Conservation (phyloP, 805 yeast species). For the Metschnikowia vanudenii region DNA sequence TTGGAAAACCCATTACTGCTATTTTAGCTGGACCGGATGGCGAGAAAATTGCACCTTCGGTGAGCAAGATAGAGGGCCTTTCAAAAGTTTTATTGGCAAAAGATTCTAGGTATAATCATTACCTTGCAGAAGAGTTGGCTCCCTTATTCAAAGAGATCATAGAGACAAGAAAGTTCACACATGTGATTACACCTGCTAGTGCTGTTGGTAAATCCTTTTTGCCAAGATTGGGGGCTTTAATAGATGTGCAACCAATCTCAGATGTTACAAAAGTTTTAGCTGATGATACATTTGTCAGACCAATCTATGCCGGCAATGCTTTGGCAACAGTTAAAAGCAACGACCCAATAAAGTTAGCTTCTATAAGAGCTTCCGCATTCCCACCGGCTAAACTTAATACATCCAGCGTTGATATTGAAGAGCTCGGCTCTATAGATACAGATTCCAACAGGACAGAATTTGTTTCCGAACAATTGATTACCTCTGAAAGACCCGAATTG, state of each 20-base stretch:
- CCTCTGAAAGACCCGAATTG: conserved; percentile 87
- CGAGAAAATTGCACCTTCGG: conserved; percentile 45
- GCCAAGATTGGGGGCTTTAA: conserved; percentile 82
- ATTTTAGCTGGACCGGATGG: conserved; percentile 65
- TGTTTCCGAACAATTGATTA: conserved; percentile 70
- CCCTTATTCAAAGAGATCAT: conserved; percentile 58
- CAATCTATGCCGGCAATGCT: conserved; percentile 96
- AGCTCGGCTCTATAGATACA: conserved; percentile 39
- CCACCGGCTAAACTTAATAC: conserved; percentile 36
- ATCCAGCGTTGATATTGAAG: conserved; percentile 46
- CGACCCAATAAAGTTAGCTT: conserved; percentile 64
- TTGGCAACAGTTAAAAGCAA: conserved; percentile 72
- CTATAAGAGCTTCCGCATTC: conserved; percentile 87
- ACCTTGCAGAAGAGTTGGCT: conserved; percentile 76
- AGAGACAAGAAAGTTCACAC: conserved; percentile 51
- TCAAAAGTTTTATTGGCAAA: conserved; percentile 57
- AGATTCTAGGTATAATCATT: conserved; percentile 59
- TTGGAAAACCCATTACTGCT: conserved; percentile 81
- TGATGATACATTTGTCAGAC: conserved; percentile 78
- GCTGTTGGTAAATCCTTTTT: conserved; percentile 82
- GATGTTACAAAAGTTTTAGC: conserved; percentile 71
- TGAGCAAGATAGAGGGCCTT: conserved; percentile 53
- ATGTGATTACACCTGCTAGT: conserved; percentile 79
- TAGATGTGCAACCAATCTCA: conserved; percentile 85
- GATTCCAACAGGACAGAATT: conserved; percentile 51